Conservation (phyloP, 495 filamentous ascomycete species). For the Xylaria longipes region DNA sequence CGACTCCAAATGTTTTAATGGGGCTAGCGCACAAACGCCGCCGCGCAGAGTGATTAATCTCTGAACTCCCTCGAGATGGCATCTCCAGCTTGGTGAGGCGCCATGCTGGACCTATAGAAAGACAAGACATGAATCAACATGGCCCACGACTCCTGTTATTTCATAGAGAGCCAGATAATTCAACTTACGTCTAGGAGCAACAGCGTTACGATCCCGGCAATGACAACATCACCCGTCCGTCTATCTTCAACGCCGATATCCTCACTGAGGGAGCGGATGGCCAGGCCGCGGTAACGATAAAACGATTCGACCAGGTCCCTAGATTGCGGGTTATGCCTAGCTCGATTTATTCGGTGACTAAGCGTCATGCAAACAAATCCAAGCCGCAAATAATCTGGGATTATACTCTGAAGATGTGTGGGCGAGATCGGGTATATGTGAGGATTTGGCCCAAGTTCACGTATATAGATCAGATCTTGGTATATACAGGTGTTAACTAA, state of each 20-base stretch:
- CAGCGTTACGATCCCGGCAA: slow-evolving; percentile 23
- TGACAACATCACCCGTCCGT: slow-evolving; percentile 31
- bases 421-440: slow-evolving; percentile 39
- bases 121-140: background rate
- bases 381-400: slow-evolving; percentile 38
- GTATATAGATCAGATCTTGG: slow-evolving; percentile 33
- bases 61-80: background rate
- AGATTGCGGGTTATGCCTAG: slow-evolving; percentile 11
- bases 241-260: slow-evolving; percentile 31
- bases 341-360: slow-evolving; percentile 44
- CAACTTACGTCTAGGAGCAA: background rate
- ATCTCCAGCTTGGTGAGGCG: background rate
- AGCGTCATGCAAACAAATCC: slow-evolving; percentile 44
- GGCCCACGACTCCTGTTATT: background rate
- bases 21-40: background rate
- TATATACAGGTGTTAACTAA: slow-evolving; percentile 45
- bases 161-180: background rate
- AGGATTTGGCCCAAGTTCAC: slow-evolving; percentile 40
- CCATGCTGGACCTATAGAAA: background rate
- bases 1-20: background rate
- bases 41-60: background rate
- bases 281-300: slow-evolving; percentile 41
- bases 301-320: slow-evolving; percentile 35
- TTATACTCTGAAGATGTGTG: slow-evolving; percentile 28
- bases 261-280: slow-evolving; percentile 43